Conservation (phyloP, 352 stramenopile species). For the Globisporangium paroecandrum region DNA sequence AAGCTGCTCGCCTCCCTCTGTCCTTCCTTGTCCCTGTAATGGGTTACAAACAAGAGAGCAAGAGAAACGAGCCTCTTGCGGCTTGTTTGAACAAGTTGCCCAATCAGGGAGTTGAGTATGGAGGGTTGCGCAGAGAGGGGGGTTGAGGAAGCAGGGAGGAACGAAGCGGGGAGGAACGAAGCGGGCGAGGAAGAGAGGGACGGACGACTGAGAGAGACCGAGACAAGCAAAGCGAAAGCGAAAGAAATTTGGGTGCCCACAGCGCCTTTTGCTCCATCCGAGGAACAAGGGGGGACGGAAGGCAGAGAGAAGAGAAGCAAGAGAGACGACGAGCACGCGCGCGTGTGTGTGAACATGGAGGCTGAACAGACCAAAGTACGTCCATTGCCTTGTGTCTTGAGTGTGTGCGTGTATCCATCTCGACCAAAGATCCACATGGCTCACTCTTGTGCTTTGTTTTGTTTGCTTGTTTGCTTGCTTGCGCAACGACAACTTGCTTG, state of each 20-base stretch:
- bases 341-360: constrained; percentile 15
- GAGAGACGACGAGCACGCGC: neutral
- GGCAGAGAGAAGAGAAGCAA: neutral
- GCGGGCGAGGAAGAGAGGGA: neutral
- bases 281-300: constrained; percentile 11
- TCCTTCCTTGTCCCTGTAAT: constrained; percentile 6
- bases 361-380: constrained; percentile 21
- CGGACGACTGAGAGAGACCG: neutral
- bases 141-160: neutral
- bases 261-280: constrained; percentile 21
- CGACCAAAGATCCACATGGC: neutral
- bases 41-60: constrained; percentile 7
- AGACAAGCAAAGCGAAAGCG: constrained; percentile 2
- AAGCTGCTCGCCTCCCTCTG: constrained; percentile 2
- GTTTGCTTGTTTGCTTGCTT: neutral
- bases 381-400: neutral
- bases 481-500: neutral
- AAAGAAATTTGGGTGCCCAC: constrained; percentile 15
- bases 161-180: constrained; percentile 1
- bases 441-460: constrained; percentile 5
- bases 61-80: constrained; percentile 5
- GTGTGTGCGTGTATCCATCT: constrained; percentile 3
- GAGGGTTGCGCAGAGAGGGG: neutral
- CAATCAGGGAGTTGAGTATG: neutral
- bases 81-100: neutral